A percentile compares a stretch with the other conserved stretches of the same genome.
These are phyloP conservation scores for Asterochloris erici DNA, from an alignment of 139 green algal species.

Conservation along the genomic window DNA sequence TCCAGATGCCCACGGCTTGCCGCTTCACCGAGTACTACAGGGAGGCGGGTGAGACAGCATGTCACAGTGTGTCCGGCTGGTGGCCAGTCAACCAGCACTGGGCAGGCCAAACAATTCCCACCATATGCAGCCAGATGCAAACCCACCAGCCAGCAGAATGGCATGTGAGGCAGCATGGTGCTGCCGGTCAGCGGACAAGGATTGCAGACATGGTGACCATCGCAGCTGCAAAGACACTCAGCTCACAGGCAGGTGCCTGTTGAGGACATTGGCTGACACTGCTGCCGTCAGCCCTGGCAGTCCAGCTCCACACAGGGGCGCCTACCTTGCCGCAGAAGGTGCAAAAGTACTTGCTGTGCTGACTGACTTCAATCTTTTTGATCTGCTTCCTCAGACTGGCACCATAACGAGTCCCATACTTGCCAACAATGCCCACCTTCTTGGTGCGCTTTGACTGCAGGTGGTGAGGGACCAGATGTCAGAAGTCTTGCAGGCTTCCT, in stretches of 20 bases:
- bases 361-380: slow-evolving; percentile 99
- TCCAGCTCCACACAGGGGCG: background rate
- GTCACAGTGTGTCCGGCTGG: too few species aligned
- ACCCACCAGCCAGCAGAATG: background rate
- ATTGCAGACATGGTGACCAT: background rate
- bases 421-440: slow-evolving; percentile 99
- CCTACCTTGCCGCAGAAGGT: slow-evolving; percentile 97
- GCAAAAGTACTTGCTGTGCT: slow-evolving; percentile 99
- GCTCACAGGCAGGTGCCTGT: too few species aligned
- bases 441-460: slow-evolving; percentile 96
- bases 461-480: too few species aligned
- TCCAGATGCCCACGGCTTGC: slow-evolving; percentile 95
- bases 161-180: background rate
- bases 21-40: slow-evolving; percentile 87
- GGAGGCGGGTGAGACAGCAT: background rate
- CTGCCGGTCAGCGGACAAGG: background rate
- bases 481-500: too few species aligned
- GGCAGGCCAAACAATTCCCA: background rate
- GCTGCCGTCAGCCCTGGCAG: too few species aligned
- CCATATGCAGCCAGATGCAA: background rate
- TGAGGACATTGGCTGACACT: background rate
- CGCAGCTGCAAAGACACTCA: background rate
- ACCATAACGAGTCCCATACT: slow-evolving; percentile 99
- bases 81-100: background rate
- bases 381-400: slow-evolving; percentile 95